These are phyloP conservation scores for Xerocomus brunneocitrinus DNA, from an alignment of 768 basidiomycete species.

Conservation along the genomic window DNA sequence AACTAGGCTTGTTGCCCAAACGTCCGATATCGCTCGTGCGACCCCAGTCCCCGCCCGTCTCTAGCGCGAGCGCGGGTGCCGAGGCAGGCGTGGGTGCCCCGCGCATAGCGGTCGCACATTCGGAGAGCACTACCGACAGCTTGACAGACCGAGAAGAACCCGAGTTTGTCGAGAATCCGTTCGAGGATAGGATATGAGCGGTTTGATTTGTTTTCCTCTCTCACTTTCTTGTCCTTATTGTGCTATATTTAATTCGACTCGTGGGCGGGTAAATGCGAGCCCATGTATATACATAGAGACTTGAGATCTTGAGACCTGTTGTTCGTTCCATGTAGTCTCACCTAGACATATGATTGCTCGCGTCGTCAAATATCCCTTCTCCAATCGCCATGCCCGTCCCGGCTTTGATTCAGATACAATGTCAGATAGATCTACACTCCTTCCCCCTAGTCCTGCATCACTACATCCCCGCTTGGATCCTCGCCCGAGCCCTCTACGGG, in stretches of 20 bases:
- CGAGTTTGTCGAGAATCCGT: conserved; percentile 73
- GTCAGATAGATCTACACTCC: too few species aligned
- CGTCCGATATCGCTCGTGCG: conserved; percentile 59
- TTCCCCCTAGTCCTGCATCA: conserved; percentile 22
- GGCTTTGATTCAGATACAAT: neutral
- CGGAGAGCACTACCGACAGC: conserved; percentile 21
- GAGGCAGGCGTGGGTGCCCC: neutral
- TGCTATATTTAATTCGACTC: neutral
- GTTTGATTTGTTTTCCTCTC: neutral
- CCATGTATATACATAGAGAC: neutral
- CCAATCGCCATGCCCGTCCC: too few species aligned
- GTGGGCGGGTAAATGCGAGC: neutral
- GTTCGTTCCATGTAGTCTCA: neutral
- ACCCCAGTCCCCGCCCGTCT: conserved; percentile 27
- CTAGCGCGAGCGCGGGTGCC: neutral
- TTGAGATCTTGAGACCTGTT: neutral
- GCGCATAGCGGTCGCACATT: conserved; percentile 5
- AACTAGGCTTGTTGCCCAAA: conserved; percentile 69
- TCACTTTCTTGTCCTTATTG: neutral
- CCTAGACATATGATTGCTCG: too few species aligned
- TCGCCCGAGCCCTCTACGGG: neutral
- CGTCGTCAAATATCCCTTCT: too few species aligned
- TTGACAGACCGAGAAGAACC: conserved; percentile 46
- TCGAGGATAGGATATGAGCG: conserved; percentile 45
- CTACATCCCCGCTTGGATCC: conserved; percentile 16